Conservation (phyloP, 2,329 filamentous ascomycete genomes). For the Botrytis fragariae region DNA sequence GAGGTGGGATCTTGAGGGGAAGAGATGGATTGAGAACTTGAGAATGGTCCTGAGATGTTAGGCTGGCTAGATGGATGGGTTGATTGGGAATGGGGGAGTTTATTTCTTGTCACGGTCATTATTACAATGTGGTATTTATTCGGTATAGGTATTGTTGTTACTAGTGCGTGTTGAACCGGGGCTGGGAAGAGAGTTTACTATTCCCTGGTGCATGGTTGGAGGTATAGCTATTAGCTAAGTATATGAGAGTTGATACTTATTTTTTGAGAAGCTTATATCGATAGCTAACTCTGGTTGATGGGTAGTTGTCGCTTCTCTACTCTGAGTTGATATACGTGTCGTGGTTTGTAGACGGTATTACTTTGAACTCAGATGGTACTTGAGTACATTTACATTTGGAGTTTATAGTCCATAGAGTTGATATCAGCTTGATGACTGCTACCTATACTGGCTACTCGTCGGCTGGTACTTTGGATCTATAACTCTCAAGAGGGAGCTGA, state of each 20-base stretch:
- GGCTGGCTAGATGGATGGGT: not conserved
- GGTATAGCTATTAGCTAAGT: no score
- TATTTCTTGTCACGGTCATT: not conserved
- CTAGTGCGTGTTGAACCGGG: not conserved
- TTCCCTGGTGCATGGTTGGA: not conserved
- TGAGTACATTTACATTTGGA: fast-evolving
- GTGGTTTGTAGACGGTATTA: not conserved
- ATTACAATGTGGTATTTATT: not conserved
- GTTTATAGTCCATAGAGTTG: not conserved
- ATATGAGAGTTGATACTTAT: no score
- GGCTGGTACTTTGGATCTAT: not conserved
- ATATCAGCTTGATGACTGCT: not conserved
- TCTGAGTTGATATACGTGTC: not conserved
- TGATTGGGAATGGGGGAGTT: no score
- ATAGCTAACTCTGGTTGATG: not conserved
- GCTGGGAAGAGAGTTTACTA: not conserved
- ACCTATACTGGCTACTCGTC: not conserved
- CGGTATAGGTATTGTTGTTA: not conserved
- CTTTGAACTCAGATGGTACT: not conserved
- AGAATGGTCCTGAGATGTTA: not conserved
- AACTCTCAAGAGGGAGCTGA: not conserved
- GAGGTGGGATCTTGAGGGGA: not conserved
- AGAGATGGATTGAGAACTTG: not conserved
- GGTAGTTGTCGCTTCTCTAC: not conserved
- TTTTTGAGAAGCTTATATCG: not conserved